A percentile compares a stretch with the other conserved stretches of the same genome.
phyloP scores from a whole-genome alignment of 495 filamentous ascomycete genomes.

The Penicillium malachiteum region DNA sequence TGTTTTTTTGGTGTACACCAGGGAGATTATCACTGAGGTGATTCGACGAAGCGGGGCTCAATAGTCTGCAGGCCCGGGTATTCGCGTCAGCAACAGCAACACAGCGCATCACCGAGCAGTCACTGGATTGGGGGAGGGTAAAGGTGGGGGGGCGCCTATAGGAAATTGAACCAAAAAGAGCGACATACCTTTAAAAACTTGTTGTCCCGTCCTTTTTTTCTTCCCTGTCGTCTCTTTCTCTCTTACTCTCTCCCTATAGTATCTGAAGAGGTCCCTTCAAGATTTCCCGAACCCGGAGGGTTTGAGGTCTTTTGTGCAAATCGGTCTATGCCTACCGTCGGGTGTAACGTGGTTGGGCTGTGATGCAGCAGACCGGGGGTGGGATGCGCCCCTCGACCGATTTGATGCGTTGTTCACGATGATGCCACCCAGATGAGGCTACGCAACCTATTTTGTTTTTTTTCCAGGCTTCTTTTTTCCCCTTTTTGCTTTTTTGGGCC shows the following conservation, averaged over 20 bases:
- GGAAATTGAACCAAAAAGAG: too few species aligned
- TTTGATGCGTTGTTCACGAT: constrained; percentile 51
- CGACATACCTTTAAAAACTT: constrained; percentile 28
- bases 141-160: not conserved
- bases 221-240: too few species aligned
- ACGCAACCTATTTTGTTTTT: constrained; percentile 29
- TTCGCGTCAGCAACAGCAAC: constrained; percentile 41
- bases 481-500: too few species aligned
- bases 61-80: constrained; percentile 38
- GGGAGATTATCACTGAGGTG: constrained; percentile 33
- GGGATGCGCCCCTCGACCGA: constrained; percentile 27
- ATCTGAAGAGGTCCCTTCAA: not conserved
- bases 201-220: too few species aligned
- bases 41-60: constrained; percentile 42
- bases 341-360: constrained; percentile 54
- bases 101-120: constrained; percentile 39
- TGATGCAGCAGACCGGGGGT: constrained; percentile 46
- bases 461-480: not conserved
- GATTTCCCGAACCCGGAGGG: constrained; percentile 33
- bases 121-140: constrained; percentile 40
- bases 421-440: constrained; percentile 32
- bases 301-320: constrained; percentile 41
- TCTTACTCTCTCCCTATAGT: too few species aligned
- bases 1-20: not conserved
- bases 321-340: constrained; percentile 34